Conservation (phyloP, 805 yeast species). For the Clavispora santaluciae region DNA sequence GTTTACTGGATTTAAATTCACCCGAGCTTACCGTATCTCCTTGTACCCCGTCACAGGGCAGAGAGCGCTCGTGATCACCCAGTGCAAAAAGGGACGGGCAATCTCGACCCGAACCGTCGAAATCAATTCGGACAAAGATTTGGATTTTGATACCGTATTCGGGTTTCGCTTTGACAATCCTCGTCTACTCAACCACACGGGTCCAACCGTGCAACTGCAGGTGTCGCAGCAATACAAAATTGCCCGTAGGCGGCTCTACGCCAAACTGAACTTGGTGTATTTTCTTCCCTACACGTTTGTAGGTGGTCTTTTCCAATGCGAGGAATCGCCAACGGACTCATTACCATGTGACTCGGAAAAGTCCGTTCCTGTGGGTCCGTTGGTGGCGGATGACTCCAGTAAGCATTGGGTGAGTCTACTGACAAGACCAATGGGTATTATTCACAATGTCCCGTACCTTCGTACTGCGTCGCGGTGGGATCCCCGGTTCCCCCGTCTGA, state of each 20-base stretch:
- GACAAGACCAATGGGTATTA: conserved; percentile 18
- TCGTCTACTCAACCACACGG: not conserved
- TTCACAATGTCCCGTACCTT: conserved; percentile 54
- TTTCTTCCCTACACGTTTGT: conserved; percentile 56
- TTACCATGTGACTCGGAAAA: conserved; percentile 25
- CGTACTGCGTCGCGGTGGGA: conserved; percentile 44
- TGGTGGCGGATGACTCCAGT: conserved; percentile 53
- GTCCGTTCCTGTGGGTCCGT: conserved; percentile 46
- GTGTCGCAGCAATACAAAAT: conserved; percentile 36
- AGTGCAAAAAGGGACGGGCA: conserved; percentile 10
- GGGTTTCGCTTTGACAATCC: not conserved
- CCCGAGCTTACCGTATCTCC: conserved; percentile 9
- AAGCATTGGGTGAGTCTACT: conserved; percentile 40
- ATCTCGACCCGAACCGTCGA: not conserved
- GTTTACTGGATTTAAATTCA: conserved; percentile 12
- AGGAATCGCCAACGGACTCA: not conserved
- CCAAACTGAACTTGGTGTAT: conserved; percentile 38
- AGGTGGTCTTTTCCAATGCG: conserved; percentile 59
- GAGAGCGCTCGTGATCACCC: conserved; percentile 9
- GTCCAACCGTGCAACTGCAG: conserved; percentile 1
- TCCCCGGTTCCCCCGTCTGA: conserved; percentile 24
- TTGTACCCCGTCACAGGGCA: conserved; percentile 8
- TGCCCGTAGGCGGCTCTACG: conserved; percentile 52
- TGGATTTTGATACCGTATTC: conserved; percentile 9
- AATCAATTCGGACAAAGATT: conserved; percentile 1